phyloP scores from a whole-genome alignment of 139 green algal genomes.

The Nannochloris sp. region DNA sequence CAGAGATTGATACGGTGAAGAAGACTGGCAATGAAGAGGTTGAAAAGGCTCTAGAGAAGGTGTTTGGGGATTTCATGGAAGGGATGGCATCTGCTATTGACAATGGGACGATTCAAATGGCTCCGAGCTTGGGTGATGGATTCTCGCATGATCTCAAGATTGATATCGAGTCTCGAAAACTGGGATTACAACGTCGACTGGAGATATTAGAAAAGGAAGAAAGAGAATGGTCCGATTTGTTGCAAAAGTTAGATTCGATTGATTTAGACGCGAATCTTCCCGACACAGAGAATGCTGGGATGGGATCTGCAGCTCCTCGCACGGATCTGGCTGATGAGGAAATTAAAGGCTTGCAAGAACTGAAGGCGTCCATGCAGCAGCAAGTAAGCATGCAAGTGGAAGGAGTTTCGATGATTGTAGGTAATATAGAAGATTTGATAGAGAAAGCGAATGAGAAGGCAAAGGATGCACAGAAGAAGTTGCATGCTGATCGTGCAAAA shows the following conservation, averaged over 20 bases:
- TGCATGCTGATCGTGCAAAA: slow-evolving; percentile 34
- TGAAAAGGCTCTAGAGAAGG: not conserved
- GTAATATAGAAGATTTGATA: slow-evolving; percentile 39
- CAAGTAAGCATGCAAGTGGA: slow-evolving; percentile 40
- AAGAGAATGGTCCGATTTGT: slow-evolving; percentile 28
- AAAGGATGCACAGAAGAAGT: slow-evolving; percentile 25
- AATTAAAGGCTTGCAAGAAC: slow-evolving; percentile 13
- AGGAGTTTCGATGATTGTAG: slow-evolving; percentile 37
- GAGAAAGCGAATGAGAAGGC: slow-evolving; percentile 21
- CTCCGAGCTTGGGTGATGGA: slow-evolving; percentile 3
- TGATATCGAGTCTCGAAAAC: slow-evolving; percentile 33
- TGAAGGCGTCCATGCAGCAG: slow-evolving; percentile 23
- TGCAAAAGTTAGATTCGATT: slow-evolving; percentile 19
- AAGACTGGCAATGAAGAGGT: not conserved
- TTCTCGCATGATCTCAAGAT: slow-evolving; percentile 9
- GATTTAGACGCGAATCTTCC: not conserved
- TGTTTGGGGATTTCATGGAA: slow-evolving; percentile 9
- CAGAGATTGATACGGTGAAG: not conserved
- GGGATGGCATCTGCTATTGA: slow-evolving; percentile 6
- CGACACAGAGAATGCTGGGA: not conserved
- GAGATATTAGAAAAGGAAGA: slow-evolving; percentile 32
- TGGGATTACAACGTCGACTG: slow-evolving; percentile 24
- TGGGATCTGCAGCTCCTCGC: not conserved
- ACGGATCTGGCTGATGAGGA: slow-evolving; percentile 2
- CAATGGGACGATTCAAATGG: slow-evolving; percentile 5